Percentiles rank a stretch among this genome's conserved stretches.
Conservation (phyloP, 2,329 filamentous ascomycete genomes). For the Diaporthe aspalathi region DNA sequence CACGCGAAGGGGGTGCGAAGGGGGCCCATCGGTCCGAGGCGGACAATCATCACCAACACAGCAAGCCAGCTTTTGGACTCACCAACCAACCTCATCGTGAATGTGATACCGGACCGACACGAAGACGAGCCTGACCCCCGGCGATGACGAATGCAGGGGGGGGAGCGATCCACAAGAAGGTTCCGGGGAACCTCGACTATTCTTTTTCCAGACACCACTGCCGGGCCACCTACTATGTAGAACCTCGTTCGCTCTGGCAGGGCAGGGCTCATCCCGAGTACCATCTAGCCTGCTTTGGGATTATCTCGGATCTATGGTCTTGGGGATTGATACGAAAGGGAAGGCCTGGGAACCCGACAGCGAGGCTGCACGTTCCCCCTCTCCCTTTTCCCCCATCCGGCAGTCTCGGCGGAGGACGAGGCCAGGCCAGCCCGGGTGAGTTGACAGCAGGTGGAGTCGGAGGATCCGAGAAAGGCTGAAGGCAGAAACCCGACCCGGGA, state of each 20-base stretch:
- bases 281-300: not conserved
- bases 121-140: constrained; percentile 7
- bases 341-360: constrained; percentile 7
- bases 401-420: constrained; percentile 9
- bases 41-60: constrained; percentile 11
- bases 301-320: constrained; percentile 18
- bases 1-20: not conserved
- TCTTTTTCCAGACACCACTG: not conserved
- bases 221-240: not conserved
- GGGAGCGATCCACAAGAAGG: constrained; percentile 7
- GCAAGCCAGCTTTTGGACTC: constrained; percentile 7
- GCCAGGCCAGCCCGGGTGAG: constrained; percentile 31
- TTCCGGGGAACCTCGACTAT: constrained; percentile 7
- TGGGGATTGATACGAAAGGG: not conserved
- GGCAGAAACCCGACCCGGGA: constrained; percentile 20
- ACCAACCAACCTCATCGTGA: constrained; percentile 1
- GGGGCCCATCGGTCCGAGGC: constrained; percentile 10
- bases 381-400: not conserved
- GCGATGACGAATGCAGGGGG: constrained; percentile 18
- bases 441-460: constrained; percentile 9
- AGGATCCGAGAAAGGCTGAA: constrained; percentile 26
- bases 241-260: not conserved
- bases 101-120: constrained; percentile 26
- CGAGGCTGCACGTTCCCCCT: not conserved
- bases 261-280: constrained; percentile 33